A percentile compares a stretch with the other conserved stretches of the same genome.
phyloP scores from a whole-genome alignment of 345 rosid genomes.

The Eucalyptus victrix region DNA sequence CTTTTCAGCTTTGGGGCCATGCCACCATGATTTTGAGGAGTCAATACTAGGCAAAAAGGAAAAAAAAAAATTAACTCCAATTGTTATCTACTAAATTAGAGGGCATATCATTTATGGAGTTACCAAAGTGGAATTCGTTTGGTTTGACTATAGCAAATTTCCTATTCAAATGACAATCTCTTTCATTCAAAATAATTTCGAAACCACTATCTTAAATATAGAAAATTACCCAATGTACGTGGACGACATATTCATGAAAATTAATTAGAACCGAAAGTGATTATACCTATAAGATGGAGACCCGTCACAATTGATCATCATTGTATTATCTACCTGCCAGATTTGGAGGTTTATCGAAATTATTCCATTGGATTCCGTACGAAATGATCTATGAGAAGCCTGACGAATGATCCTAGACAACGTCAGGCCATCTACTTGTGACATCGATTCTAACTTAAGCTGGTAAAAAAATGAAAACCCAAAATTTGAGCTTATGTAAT shows the following conservation, averaged over 20 bases:
- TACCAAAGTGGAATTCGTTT: not conserved
- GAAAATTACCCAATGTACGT: not conserved
- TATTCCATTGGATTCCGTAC: not conserved
- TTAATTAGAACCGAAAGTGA: not conserved
- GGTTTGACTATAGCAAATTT: not conserved
- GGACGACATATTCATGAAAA: not conserved
- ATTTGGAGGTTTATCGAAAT: not conserved
- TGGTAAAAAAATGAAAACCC: not conserved
- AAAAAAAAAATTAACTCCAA: not conserved
- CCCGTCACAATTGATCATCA: not conserved
- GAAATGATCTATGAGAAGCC: not conserved
- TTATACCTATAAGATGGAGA: not conserved
- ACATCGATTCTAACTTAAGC: not conserved
- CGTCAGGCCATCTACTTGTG: not conserved
- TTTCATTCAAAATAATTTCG: not conserved
- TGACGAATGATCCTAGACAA: not conserved
- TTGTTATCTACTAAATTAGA: not conserved
- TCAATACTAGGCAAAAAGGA: not conserved
- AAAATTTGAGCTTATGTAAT: too few relatives aligned
- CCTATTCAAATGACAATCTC: not conserved
- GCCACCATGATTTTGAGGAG: not conserved
- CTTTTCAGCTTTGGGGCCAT: not conserved
- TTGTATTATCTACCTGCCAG: not conserved
- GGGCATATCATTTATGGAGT: not conserved
- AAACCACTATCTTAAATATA: not conserved